These are phyloP conservation scores for Arthromyces matolae DNA, from an alignment of 768 basidiomycete genomes.

Conservation along the genomic window DNA sequence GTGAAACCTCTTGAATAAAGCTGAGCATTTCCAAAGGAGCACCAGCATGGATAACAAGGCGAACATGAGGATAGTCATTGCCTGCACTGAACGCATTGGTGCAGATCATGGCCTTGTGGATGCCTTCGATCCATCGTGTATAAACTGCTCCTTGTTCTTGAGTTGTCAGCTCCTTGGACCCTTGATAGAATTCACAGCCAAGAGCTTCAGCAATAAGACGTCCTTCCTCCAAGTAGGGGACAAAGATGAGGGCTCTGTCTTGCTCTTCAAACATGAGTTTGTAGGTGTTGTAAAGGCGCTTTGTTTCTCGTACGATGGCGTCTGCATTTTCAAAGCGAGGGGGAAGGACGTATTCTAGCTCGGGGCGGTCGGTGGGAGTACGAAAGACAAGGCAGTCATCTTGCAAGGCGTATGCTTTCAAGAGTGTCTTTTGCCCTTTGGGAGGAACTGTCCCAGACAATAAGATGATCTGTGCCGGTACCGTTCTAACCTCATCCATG, in stretches of 20 bases:
- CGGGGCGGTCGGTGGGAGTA: not conserved
- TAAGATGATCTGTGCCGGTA: not conserved
- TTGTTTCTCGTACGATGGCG: not conserved
- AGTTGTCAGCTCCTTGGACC: not conserved
- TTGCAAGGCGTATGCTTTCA: not conserved
- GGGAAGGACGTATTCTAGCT: not conserved
- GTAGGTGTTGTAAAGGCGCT: too few species aligned
- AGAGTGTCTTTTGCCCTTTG: not conserved
- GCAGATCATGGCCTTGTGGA: not conserved
- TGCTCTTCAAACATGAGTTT: not conserved
- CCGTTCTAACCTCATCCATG: not conserved
- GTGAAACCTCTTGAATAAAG: not conserved
- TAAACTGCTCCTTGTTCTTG: not conserved
- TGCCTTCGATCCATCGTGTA: not conserved
- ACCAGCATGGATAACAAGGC: not conserved
- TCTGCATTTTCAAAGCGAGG: not conserved
- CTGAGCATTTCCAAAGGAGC: not conserved
- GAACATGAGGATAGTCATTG: not conserved
- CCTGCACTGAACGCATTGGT: constrained; percentile 2
- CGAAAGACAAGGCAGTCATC: not conserved
- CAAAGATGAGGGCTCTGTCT: not conserved
- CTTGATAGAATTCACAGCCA: not conserved
- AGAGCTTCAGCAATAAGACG: not conserved
- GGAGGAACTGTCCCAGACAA: not conserved
- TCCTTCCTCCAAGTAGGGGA: not conserved